phyloP scores from a whole-genome alignment of 2,329 filamentous ascomycete species.

The Trichoderma cornu-damae region DNA sequence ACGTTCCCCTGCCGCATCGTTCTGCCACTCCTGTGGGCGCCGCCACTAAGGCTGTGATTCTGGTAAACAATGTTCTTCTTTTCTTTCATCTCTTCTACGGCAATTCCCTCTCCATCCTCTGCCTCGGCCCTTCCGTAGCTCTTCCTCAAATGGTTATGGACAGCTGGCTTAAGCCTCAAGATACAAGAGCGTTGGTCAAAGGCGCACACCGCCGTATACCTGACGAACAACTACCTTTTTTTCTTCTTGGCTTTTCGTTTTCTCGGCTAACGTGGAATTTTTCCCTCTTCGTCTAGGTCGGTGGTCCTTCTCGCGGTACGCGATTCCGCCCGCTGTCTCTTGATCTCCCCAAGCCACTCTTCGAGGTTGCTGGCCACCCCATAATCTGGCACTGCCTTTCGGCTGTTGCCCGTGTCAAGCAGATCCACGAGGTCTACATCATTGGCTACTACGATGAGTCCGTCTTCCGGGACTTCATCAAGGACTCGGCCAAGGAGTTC shows the following conservation, averaged over 20 bases:
- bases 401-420: constrained; percentile 76
- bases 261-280: not conserved
- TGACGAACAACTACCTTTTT: not conserved
- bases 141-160: not conserved
- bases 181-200: not conserved
- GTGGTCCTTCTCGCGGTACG: constrained; percentile 90
- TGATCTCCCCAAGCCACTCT: constrained; percentile 96
- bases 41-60: constrained; percentile 87
- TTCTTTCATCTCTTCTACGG: too few relatives aligned
- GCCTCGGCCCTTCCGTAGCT: not conserved
- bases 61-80: constrained; percentile 51
- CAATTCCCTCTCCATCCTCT: not conserved
- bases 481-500: constrained; percentile 78
- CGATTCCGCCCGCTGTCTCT: constrained; percentile 92
- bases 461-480: constrained; percentile 97
- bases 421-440: constrained; percentile 90
- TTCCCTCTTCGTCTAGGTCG: constrained; percentile 59
- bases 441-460: constrained; percentile 98
- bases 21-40: constrained; percentile 42
- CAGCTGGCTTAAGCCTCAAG: not conserved
- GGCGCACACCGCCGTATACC: not conserved
- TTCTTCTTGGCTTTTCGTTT: too few relatives aligned
- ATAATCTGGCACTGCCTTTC: constrained; percentile 98
- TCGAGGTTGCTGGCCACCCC: constrained; percentile 95
- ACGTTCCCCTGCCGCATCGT: constrained; percentile 49